Base-by-base conservation (phyloP, 192 early-diverging fungal genomes). In the Oehlia diaphana region DNA sequence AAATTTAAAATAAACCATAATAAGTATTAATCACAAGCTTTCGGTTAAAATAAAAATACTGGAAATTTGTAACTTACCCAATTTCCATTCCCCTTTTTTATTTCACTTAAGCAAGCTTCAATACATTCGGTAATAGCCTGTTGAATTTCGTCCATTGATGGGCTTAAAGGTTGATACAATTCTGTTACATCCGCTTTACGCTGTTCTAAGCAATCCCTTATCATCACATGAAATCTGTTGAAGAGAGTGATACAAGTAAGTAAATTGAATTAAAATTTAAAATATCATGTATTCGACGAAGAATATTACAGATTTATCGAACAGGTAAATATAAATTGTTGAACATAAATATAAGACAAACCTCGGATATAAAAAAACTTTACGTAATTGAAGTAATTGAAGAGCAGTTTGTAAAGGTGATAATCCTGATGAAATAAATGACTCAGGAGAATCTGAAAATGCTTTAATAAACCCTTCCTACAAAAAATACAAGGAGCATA, bases 311-410 rank as follows among this genome's bases (percentile, higher is more conserved):
- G 10, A 47, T 12, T 47, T 47, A 47, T 47, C 4, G 44, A 47
- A 12, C 44, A 47, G 10, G 10, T 47, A 47, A 47, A 47, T 1
- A 47, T 12, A 9, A 81, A 2, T 64, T 19, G n/a, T 37, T 21
- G 53, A 85, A 79, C 26, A 19, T 3, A 2, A 28, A 76, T 49
- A 9, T 9, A 64, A 77, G 23, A 66, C 19, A 66, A 85, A 92
- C 92, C 97, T 80, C 37, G 98, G 98, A 94, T 95, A 98, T 37
- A 98, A 80, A 47, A 93, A 92, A 9, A 95, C 94, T 67, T 93
- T 91, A 7, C 96, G 85, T 37, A 97, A 77, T 16, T 92, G 91
- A 7, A 99, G 89, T 8, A 88, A 87, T 81, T 94, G 94, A 73
- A 99, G 84, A 9, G 90, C 91, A 83, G 94, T 94, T 76, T 98